These are phyloP conservation scores for Cutaneotrichosporon cutaneum DNA, from an alignment of 1,284 basidiomycete genomes.

Conservation along the genomic window DNA sequence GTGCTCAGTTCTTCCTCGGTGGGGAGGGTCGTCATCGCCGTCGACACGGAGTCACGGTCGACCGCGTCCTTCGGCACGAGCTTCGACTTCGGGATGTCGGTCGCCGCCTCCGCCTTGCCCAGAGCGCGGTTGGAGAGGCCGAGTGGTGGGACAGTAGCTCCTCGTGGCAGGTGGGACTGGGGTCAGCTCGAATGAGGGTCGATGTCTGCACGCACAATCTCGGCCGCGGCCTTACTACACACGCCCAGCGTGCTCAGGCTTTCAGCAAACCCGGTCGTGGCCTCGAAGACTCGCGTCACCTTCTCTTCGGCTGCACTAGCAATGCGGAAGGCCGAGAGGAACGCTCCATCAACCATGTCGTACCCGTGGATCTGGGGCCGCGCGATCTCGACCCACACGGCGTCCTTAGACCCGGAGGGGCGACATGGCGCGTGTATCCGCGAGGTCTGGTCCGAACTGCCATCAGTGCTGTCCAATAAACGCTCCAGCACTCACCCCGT, in stretches of 20 bases:
- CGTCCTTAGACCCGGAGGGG: slow-evolving; percentile 20
- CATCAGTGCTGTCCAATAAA: slow-evolving; percentile 1
- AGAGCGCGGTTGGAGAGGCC: slow-evolving; percentile 73
- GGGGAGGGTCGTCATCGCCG: slow-evolving; percentile 52
- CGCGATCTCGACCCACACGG: slow-evolving; percentile 77
- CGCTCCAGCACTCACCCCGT: slow-evolving; percentile 61
- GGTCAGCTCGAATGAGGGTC: background rate
- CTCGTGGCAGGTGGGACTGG: slow-evolving; percentile 46
- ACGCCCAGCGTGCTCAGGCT: slow-evolving; percentile 57
- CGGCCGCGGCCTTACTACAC: slow-evolving; percentile 18
- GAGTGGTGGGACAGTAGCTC: slow-evolving; percentile 72
- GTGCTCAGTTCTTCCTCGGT: slow-evolving; percentile 66
- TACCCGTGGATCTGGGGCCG: slow-evolving; percentile 94
- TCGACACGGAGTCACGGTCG: slow-evolving; percentile 50
- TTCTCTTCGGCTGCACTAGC: slow-evolving; percentile 90
- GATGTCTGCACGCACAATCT: slow-evolving; percentile 13
- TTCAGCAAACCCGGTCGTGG: slow-evolving; percentile 72
- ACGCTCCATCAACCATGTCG: slow-evolving; percentile 76
- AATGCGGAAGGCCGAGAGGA: slow-evolving; percentile 72
- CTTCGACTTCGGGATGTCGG: slow-evolving; percentile 20
- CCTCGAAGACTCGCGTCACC: slow-evolving; percentile 84
- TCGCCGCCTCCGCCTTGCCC: slow-evolving; percentile 59
- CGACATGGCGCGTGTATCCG: slow-evolving; percentile 69
- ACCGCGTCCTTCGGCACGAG: slow-evolving; percentile 31
- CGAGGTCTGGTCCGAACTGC: slow-evolving; percentile 81